These are phyloP conservation scores for Chalara sp. DNA, from an alignment of 2,329 filamentous ascomycete species.

Conservation along the genomic window DNA sequence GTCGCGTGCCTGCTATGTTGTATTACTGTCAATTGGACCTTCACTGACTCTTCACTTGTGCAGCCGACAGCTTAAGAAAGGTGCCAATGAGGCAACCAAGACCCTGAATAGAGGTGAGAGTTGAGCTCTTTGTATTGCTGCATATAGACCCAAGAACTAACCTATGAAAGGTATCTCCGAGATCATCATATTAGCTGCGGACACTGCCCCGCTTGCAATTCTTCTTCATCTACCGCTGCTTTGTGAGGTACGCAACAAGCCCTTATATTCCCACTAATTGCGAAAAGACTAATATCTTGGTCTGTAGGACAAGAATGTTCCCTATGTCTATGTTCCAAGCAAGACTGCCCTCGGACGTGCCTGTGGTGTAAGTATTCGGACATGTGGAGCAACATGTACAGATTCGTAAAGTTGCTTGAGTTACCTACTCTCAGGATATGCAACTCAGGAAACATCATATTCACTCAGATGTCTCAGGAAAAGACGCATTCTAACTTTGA, in stretches of 20 bases:
- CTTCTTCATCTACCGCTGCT: constrained; percentile 84
- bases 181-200: constrained; percentile 81
- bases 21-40: no score
- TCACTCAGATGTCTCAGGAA: no score
- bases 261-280: no score
- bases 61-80: constrained; percentile 76
- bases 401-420: no score
- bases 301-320: constrained; percentile 58
- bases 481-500: no score
- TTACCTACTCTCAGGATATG: no score
- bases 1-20: no score
- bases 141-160: neutral
- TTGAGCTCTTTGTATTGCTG: neutral
- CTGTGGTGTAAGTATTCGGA: constrained; percentile 48
- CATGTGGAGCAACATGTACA: no score
- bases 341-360: constrained; percentile 85
- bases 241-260: constrained; percentile 45
- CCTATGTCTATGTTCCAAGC: constrained; percentile 65
- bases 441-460: no score
- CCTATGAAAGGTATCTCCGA: constrained; percentile 58
- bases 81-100: constrained; percentile 86
- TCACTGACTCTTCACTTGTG: no score
- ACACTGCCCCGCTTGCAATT: constrained; percentile 82
- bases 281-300: no score
- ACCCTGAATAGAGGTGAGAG: constrained; percentile 71